Conservation (phyloP, 2,329 filamentous ascomycete species). For the Bretziella fagacearum region DNA sequence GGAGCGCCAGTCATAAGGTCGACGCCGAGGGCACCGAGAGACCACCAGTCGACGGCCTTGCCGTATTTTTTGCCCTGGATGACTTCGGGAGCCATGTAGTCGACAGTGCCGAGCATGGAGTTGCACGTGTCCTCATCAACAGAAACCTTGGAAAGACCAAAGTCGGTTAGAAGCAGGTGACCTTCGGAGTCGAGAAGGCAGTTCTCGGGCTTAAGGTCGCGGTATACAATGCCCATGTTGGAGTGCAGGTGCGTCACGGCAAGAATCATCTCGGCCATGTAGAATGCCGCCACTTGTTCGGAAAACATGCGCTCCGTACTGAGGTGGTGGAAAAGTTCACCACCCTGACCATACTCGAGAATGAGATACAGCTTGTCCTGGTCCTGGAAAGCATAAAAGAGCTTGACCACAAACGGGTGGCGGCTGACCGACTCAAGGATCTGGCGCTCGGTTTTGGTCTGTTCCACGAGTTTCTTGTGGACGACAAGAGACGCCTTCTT, state of each 20-base stretch:
- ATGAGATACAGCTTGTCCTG: slow-evolving; percentile 95
- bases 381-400: slow-evolving; percentile 97
- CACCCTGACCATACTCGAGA: slow-evolving; percentile 90
- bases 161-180: slow-evolving; percentile 88
- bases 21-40: slow-evolving; percentile 77
- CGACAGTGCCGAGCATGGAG: slow-evolving; percentile 83
- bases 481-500: slow-evolving; percentile 91
- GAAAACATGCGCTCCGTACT: slow-evolving; percentile 89
- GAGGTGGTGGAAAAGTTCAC: slow-evolving; percentile 91
- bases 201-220: slow-evolving; percentile 95
- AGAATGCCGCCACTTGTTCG: slow-evolving; percentile 79
- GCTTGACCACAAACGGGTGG: slow-evolving; percentile 93
- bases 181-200: slow-evolving; percentile 83
- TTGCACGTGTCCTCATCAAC: slow-evolving; percentile 61
- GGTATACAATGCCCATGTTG: slow-evolving; percentile 84
- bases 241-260: slow-evolving; percentile 86
- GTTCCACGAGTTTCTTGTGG: slow-evolving; percentile 88
- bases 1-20: slow-evolving; percentile 86
- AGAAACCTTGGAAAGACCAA: slow-evolving; percentile 88
- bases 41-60: slow-evolving; percentile 97
- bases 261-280: slow-evolving; percentile 96
- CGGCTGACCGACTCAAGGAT: slow-evolving; percentile 93
- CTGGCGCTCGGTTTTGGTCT: slow-evolving; percentile 90
- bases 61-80: slow-evolving; percentile 78
- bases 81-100: slow-evolving; percentile 98